These are phyloP conservation scores for Blepharisma stoltei DNA, from an alignment of 73 alveolate genomes.

Conservation along the genomic window DNA sequence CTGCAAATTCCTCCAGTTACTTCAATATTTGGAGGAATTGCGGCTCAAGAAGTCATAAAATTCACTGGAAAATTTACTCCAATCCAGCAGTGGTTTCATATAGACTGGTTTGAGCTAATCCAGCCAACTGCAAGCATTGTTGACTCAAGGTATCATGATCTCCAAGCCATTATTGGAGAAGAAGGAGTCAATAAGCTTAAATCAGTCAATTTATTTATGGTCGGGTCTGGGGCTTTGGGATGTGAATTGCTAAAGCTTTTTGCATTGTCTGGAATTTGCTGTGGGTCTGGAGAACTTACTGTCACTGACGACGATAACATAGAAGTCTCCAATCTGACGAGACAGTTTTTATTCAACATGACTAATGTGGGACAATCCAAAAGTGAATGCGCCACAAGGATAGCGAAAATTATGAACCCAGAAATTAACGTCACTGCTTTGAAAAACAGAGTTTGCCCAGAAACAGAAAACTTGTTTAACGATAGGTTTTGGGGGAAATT, in stretches of 20 bases:
- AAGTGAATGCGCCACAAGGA: conserved; percentile 84
- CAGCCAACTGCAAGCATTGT: neutral
- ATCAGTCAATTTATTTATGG: neutral
- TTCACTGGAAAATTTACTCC: conserved; percentile 99
- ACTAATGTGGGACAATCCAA: conserved; percentile 87
- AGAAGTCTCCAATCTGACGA: conserved; percentile 89
- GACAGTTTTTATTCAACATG: conserved; percentile 91
- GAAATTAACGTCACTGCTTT: conserved; percentile 66
- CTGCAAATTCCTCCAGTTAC: conserved; percentile 92
- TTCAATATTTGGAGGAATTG: conserved; percentile 99
- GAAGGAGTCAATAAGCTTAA: conserved; percentile 63
- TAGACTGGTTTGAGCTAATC: conserved; percentile 72
- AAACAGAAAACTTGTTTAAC: conserved; percentile 92
- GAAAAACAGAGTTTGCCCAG: conserved; percentile 88
- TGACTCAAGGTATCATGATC: conserved; percentile 54
- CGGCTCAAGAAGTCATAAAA: conserved; percentile 97
- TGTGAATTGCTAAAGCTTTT: conserved; percentile 90
- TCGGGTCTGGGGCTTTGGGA: conserved; percentile 98
- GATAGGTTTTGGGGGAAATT: conserved; percentile 97
- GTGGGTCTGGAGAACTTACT: conserved; percentile 78
- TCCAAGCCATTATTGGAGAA: conserved; percentile 88
- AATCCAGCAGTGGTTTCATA: conserved; percentile 91
- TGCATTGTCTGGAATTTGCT: conserved; percentile 95
- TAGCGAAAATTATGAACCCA: conserved; percentile 79
- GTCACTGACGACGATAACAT: conserved; percentile 99